Base-by-base conservation (phyloP, 495 filamentous ascomycete species). In the Tuber aestivum region DNA sequence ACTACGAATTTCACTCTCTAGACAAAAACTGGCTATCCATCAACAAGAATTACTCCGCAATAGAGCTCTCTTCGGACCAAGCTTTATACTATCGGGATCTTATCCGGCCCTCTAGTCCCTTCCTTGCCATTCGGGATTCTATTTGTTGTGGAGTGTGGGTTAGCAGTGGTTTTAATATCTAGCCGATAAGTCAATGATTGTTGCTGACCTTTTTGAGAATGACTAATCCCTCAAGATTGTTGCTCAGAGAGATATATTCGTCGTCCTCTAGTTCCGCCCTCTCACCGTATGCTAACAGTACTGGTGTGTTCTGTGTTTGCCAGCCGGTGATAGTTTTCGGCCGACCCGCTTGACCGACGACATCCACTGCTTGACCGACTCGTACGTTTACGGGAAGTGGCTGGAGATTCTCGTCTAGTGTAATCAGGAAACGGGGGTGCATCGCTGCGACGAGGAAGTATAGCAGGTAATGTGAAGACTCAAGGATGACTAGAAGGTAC, bases 311-410 rank as follows among this genome's bases (percentile, higher is more conserved):
- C 86, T 99, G 95, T 76, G 95, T 99, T 86, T 99, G 95, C 95
- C 95, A 99, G 56, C 95, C 95, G 23, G 95, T 99, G 79, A 99
- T 99, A 5, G 96, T 97, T 90, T 97, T 99, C 70, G 95, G 95
- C 78, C 94, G 88, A 75, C 95, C 95, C 1, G 96, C 95, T 85
- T 98, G 95, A 69, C 95, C 95, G 56, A 99, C 95, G 71, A 98
- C 94, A 85, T 99, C 95, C 44, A 99, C 95, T 70, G 95, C 95
- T 85, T 99, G 95, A 83, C 95, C 95, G 41, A 99, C 94, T 37
- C 95, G 91, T 21, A 99, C 95, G 81, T 97, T 98, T 80, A 98
- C 96, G 37, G 92, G 94, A 68, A 99, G 85, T 20, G 95, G 96
- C 85, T 97, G 92, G 44, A 98, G 87, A 75, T 97, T 88, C 86